Evolutionary conservation across 495 filamentous ascomycete genomes (phyloP).

Genomic region (Cercophora samala): DNA sequence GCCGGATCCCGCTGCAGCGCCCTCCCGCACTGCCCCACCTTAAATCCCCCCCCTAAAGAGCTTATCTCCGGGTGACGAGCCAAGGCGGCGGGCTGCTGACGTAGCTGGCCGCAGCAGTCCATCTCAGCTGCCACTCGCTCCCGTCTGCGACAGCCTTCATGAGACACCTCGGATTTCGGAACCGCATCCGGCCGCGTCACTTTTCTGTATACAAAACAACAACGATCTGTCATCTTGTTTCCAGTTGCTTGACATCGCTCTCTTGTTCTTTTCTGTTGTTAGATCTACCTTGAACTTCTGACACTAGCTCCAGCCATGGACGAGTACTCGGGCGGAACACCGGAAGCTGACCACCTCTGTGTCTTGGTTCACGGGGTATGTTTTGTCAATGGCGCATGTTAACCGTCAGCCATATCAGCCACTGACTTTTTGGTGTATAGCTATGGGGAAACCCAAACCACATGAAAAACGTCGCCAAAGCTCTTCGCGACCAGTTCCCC

Average conservation of each 20-base stretch:
- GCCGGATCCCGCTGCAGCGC: not conserved
- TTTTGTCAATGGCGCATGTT: constrained; percentile 15
- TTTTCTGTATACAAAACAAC: not conserved
- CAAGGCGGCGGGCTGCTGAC: not conserved
- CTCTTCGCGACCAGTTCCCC: constrained; percentile 61
- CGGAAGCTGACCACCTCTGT: constrained; percentile 66
- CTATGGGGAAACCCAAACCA: constrained; percentile 92
- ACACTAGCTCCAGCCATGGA: constrained; percentile 21
- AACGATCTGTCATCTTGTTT: not conserved
- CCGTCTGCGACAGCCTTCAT: constrained; percentile 1
- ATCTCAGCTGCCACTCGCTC: not conserved
- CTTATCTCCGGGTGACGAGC: constrained; percentile 6
- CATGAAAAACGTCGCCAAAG: constrained; percentile 65
- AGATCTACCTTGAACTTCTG: not conserved
- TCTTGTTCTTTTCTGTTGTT: not conserved
- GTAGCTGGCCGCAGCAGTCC: not conserved
- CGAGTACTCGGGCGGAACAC: constrained; percentile 40
- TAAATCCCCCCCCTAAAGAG: not conserved
- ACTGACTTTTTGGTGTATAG: constrained; percentile 44
- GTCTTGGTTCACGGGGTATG: constrained; percentile 91
- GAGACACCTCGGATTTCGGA: not conserved
- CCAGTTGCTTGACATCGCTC: not conserved
- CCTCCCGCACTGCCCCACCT: not conserved
- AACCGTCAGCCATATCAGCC: constrained; percentile 4
- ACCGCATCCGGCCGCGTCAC: not conserved